phyloP scores from a whole-genome alignment of 1,284 basidiomycete species.

The Rhodotorula sp. region DNA sequence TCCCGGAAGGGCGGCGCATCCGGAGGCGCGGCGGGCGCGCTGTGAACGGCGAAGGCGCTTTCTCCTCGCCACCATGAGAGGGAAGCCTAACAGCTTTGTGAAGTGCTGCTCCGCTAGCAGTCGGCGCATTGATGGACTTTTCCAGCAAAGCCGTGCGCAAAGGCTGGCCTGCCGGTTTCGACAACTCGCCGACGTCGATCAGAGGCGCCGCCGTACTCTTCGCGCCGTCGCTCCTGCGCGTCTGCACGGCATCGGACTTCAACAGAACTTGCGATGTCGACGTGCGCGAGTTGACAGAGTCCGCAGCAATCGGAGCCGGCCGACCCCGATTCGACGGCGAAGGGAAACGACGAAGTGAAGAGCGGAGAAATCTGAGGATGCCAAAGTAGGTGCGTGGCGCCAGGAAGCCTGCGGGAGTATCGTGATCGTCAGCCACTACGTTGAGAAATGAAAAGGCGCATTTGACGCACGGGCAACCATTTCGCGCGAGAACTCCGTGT shows the following conservation, averaged over 20 bases:
- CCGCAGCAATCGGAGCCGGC: conserved; percentile 3
- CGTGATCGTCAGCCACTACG: not conserved
- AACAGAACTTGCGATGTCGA: conserved; percentile 4
- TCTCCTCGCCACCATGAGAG: conserved; percentile 1
- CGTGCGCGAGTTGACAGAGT: conserved; percentile 10
- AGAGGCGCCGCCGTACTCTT: not conserved
- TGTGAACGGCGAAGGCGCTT: conserved; percentile 33
- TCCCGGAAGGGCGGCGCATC: not conserved
- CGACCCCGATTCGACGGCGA: conserved; percentile 2
- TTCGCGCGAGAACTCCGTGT: conserved; percentile 33
- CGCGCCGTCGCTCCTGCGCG: not conserved
- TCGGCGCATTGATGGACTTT: not conserved
- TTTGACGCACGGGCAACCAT: conserved; percentile 19
- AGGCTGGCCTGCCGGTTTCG: too few species aligned
- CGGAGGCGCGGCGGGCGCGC: conserved; percentile 35
- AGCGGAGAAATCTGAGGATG: conserved; percentile 32
- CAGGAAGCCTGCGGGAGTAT: conserved; percentile 16
- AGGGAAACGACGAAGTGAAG: conserved; percentile 30
- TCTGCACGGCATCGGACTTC: not conserved
- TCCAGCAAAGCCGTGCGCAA: too few species aligned
- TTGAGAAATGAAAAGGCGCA: too few species aligned
- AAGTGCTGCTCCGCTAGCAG: conserved; percentile 9
- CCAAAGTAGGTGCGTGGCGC: conserved; percentile 18
- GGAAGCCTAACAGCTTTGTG: conserved; percentile 6
- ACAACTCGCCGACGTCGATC: not conserved